phyloP scores from a whole-genome alignment of 495 filamentous ascomycete genomes.

The Aspergillus bridgeri region DNA sequence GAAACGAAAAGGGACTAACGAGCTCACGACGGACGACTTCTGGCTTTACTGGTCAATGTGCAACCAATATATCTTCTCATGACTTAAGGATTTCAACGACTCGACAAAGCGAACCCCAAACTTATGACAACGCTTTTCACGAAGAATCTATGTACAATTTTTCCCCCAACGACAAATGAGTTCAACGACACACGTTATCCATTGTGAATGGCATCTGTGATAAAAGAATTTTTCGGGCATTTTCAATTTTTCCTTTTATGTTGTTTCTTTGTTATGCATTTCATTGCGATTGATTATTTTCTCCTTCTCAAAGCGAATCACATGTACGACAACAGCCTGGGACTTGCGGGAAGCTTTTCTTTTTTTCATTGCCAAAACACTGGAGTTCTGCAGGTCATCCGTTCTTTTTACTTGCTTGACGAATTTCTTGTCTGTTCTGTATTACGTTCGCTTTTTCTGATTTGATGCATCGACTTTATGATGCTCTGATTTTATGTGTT shows the following conservation, averaged over 20 bases:
- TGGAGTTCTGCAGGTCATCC: slow-evolving; percentile 24
- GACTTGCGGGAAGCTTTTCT: slow-evolving; percentile 14
- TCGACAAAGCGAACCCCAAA: slow-evolving; percentile 11
- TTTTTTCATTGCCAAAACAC: slow-evolving; percentile 5
- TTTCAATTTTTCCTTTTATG: slow-evolving; percentile 6
- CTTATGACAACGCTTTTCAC: slow-evolving; percentile 1
- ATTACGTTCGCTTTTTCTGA: background rate
- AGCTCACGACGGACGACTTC: slow-evolving; percentile 13
- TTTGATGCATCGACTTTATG: background rate
- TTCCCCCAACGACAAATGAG: slow-evolving; percentile 6
- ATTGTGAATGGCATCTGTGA: slow-evolving; percentile 8
- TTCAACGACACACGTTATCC: slow-evolving; percentile 6
- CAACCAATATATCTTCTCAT: slow-evolving; percentile 16
- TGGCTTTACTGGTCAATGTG: slow-evolving; percentile 16
- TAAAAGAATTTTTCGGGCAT: slow-evolving; percentile 12
- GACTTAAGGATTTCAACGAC: slow-evolving; percentile 14
- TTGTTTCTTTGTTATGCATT: background rate
- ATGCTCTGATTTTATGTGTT: slow-evolving; percentile 2
- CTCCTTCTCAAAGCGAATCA: slow-evolving; percentile 3
- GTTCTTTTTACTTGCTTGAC: slow-evolving; percentile 12
- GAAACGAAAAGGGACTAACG: slow-evolving; percentile 11
- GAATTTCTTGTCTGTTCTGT: background rate
- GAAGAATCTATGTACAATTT: slow-evolving; percentile 19
- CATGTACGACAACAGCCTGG: slow-evolving; percentile 19
- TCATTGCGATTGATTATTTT: background rate